Percentiles rank a stretch among this genome's conserved stretches.
Evolutionary conservation across 2,329 filamentous ascomycete species (phyloP).

Genomic region (Eutypa lata): DNA sequence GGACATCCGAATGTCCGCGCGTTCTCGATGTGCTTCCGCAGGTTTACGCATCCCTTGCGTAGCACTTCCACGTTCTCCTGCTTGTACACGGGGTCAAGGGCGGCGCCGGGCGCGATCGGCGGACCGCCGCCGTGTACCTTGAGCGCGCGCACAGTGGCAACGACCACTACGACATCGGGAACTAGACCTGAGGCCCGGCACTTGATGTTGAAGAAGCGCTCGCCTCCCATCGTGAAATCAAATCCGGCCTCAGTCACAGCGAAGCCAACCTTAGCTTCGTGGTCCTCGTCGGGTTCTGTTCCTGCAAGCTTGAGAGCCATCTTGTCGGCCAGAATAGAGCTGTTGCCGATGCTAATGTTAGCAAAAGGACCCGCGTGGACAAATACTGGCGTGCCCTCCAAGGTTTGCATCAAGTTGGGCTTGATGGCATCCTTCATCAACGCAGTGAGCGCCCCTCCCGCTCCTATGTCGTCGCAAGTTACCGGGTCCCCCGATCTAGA

Average conservation of each 20-base stretch:
- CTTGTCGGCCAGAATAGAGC: conserved; percentile 91
- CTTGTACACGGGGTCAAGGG: conserved; percentile 84
- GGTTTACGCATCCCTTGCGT: conserved; percentile 85
- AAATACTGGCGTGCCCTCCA: conserved; percentile 95
- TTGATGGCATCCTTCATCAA: conserved; percentile 99
- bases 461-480: conserved; percentile 93
- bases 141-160: conserved; percentile 90
- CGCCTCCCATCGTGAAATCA: conserved; percentile 99
- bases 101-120: conserved; percentile 82
- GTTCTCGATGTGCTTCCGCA: conserved; percentile 92
- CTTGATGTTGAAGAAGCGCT: conserved; percentile 99
- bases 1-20: conserved; percentile 86
- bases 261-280: conserved; percentile 79
- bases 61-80: conserved; percentile 92
- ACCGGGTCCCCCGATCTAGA: conserved; percentile 84
- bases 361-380: conserved; percentile 97
- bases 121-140: conserved; percentile 97
- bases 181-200: conserved; percentile 90
- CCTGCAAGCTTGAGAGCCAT: conserved; percentile 93
- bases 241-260: conserved; percentile 97
- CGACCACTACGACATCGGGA: conserved; percentile 90
- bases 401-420: conserved; percentile 96
- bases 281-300: conserved; percentile 87
- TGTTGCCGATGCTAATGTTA: conserved; percentile 97
- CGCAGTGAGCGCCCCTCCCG: conserved; percentile 85